Evolutionary conservation across 1,139 yeast genomes (phyloP).

Genomic region (Blastobotrys petasosporus): DNA sequence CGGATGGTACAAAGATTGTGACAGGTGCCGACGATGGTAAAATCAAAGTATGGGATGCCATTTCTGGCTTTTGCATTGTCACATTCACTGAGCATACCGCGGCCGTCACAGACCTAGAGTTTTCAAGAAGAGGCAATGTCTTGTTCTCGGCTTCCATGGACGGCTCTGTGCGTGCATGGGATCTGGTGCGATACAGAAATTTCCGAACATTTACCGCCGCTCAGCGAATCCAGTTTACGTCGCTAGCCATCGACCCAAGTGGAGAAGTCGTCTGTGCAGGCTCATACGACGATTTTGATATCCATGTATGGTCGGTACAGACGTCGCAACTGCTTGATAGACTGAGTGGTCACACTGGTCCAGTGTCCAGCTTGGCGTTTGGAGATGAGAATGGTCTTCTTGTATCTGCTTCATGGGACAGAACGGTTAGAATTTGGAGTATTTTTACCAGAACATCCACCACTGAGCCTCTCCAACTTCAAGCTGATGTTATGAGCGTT

Average conservation of each 20-base stretch:
- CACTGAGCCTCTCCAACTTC: constrained; percentile 85
- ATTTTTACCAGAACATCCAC: constrained; percentile 71
- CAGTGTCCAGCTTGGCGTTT: constrained; percentile 81
- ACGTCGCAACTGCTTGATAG: constrained; percentile 86
- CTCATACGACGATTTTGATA: constrained; percentile 80
- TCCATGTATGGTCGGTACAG: constrained; percentile 96
- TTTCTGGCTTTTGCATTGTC: constrained; percentile 85
- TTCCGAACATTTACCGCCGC: constrained; percentile 93
- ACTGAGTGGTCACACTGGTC: constrained; percentile 89
- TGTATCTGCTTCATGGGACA: constrained; percentile 97
- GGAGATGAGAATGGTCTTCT: constrained; percentile 69
- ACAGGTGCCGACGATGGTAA: constrained; percentile 98
- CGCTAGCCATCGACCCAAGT: constrained; percentile 92
- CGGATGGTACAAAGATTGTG: constrained; percentile 88
- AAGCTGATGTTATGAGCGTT: constrained; percentile 78
- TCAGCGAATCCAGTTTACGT: constrained; percentile 77
- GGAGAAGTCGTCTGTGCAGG: constrained; percentile 98
- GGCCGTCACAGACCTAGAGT: constrained; percentile 80
- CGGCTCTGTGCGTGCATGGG: constrained; percentile 98
- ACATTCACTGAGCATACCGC: constrained; percentile 90
- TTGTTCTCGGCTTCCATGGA: constrained; percentile 86
- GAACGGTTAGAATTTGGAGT: constrained; percentile 88
- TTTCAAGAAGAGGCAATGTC: constrained; percentile 84
- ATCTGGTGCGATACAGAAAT: constrained; percentile 83
- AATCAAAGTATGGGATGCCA: constrained; percentile 92